Evolutionary conservation across 768 basidiomycete genomes (phyloP).

Genomic region (Mycena rebaudengoi): DNA sequence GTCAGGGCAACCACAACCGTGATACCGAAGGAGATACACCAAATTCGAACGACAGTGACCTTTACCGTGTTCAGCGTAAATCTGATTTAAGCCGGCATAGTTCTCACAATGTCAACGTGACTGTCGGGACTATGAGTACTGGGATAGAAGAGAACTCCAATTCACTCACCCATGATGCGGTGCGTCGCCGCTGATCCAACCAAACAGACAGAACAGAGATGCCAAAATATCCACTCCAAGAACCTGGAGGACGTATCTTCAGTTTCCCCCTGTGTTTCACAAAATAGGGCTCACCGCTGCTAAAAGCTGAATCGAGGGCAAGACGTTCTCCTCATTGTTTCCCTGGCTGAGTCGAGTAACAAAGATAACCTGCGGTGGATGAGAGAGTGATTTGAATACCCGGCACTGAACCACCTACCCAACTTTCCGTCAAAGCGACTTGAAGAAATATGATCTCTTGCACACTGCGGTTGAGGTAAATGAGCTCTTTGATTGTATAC

Average conservation of each 20-base stretch:
- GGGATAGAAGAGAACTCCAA: neutral
- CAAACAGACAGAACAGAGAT: slow-evolving; percentile 17
- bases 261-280: too few species aligned
- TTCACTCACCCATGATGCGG: slow-evolving; percentile 9
- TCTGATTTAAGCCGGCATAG: neutral
- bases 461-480: slow-evolving; percentile 27
- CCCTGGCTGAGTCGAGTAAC: slow-evolving; percentile 18
- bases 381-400: neutral
- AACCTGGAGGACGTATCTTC: too few species aligned
- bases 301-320: slow-evolving; percentile 14
- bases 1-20: slow-evolving; percentile 18
- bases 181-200: slow-evolving; percentile 17
- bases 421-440: slow-evolving; percentile 56
- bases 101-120: slow-evolving; percentile 15
- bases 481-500: neutral
- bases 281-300: slow-evolving; percentile 9
- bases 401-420: slow-evolving; percentile 28
- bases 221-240: slow-evolving; percentile 19
- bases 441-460: slow-evolving; percentile 58
- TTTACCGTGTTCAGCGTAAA: neutral
- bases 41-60: slow-evolving; percentile 19
- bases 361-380: slow-evolving; percentile 9
- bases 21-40: slow-evolving; percentile 18
- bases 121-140: neutral
- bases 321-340: slow-evolving; percentile 20